A percentile compares a stretch with the other conserved stretches of the same genome.
These are phyloP conservation scores for Penicillium daleae DNA, from an alignment of 495 filamentous ascomycete genomes.

Conservation along the genomic window DNA sequence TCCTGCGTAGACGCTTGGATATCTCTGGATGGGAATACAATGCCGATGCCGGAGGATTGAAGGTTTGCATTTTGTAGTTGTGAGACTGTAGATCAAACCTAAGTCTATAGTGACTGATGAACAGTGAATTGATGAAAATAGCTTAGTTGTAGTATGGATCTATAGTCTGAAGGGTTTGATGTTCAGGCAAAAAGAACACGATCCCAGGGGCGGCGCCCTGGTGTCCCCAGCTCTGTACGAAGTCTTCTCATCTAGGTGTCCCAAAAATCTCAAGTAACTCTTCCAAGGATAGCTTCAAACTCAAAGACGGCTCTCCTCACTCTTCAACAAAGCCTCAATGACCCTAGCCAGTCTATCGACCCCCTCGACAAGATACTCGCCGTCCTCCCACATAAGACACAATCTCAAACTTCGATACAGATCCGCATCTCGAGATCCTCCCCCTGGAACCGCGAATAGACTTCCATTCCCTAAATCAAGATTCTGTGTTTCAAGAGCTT, in stretches of 20 bases:
- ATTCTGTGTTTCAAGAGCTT: constrained; percentile 51
- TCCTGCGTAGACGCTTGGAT: not conserved
- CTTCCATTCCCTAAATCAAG: constrained; percentile 59
- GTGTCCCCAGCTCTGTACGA: not conserved
- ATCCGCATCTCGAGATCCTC: constrained; percentile 32
- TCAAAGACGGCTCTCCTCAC: not conserved
- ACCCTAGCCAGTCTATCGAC: constrained; percentile 51
- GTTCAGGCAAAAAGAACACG: no score
- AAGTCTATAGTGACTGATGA: no score
- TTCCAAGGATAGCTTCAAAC: not conserved
- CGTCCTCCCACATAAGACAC: constrained; percentile 70
- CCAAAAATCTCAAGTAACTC: no score
- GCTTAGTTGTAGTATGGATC: no score
- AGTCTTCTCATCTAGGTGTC: not conserved
- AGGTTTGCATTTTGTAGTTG: not conserved
- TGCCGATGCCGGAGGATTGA: not conserved
- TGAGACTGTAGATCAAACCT: no score
- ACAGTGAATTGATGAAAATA: no score
- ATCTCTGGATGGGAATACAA: not conserved
- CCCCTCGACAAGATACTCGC: constrained; percentile 58
- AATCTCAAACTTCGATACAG: constrained; percentile 53
- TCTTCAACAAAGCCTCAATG: not conserved
- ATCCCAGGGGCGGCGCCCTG: no score
- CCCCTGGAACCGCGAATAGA: constrained; percentile 60
- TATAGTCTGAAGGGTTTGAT: no score